Evolutionary conservation across 1,284 basidiomycete genomes (phyloP).

Genomic region (Volvariella volvacea): DNA sequence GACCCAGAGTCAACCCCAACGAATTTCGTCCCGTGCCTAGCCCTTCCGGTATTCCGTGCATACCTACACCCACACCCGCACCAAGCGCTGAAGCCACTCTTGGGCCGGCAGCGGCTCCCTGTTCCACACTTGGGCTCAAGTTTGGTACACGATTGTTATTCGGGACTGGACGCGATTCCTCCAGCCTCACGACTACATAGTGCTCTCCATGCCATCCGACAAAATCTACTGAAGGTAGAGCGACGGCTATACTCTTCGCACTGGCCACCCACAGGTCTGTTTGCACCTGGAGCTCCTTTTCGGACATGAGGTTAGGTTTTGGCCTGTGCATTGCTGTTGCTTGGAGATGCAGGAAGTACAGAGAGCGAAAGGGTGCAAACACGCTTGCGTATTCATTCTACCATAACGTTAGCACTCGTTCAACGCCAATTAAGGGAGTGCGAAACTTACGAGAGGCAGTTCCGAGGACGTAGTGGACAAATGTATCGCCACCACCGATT

Average conservation of each 20-base stretch:
- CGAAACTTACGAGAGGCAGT: constrained; percentile 37
- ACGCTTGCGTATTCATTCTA: constrained; percentile 45
- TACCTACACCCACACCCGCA: not conserved
- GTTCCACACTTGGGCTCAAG: constrained; percentile 1
- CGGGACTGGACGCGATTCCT: not conserved
- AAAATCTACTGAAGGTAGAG: constrained; percentile 50
- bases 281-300: constrained; percentile 50
- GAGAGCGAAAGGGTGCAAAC: constrained; percentile 39
- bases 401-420: not conserved
- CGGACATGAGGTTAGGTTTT: constrained; percentile 49
- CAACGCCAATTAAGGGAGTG: not conserved
- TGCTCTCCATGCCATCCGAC: constrained; percentile 66
- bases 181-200: constrained; percentile 47
- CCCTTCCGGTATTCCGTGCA: not conserved
- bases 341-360: constrained; percentile 55
- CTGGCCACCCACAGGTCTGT: constrained; percentile 49
- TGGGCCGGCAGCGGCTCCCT: too few species aligned
- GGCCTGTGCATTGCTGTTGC: constrained; percentile 39
- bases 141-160: not conserved
- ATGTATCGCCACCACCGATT: constrained; percentile 45
- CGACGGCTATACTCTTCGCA: constrained; percentile 40
- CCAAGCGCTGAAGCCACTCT: not conserved
- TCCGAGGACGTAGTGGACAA: constrained; percentile 43
- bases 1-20: too few species aligned
- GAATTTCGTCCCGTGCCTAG: not conserved